Conservation (phyloP, 1,139 yeast species). For the Nadsonia starkeyi-henricii region DNA sequence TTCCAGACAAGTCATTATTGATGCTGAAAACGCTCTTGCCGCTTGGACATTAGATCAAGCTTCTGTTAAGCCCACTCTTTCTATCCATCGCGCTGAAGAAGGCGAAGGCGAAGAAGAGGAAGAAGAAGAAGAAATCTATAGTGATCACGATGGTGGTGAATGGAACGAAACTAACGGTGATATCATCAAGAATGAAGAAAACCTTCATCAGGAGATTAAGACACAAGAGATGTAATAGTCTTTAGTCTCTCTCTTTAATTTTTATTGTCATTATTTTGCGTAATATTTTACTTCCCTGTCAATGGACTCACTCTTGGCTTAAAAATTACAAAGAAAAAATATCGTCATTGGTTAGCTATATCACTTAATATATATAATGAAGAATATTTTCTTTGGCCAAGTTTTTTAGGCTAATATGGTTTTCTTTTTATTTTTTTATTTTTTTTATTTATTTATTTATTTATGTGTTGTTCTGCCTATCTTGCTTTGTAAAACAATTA, state of each 20-base stretch:
- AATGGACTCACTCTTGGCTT: neutral
- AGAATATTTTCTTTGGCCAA: too few species aligned
- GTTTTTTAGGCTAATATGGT: slow-evolving; percentile 6
- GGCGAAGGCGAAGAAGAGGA: slow-evolving; percentile 53
- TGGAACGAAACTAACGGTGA: slow-evolving; percentile 21
- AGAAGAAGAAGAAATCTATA: slow-evolving; percentile 22
- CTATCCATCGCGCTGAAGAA: slow-evolving; percentile 59
- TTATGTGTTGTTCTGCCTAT: slow-evolving; percentile 5
- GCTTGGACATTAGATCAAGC: slow-evolving; percentile 96
- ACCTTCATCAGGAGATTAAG: slow-evolving; percentile 1
- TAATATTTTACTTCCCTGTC: neutral
- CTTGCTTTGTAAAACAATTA: neutral
- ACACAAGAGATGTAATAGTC: neutral
- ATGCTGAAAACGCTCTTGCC: slow-evolving; percentile 90
- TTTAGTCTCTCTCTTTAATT: slow-evolving; percentile 3
- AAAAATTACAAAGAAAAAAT: slow-evolving; percentile 4
- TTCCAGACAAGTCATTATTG: slow-evolving; percentile 92
- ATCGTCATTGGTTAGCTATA: too few species aligned
- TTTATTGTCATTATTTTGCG: slow-evolving; percentile 1
- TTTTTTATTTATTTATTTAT: slow-evolving; percentile 5
- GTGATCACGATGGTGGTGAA: slow-evolving; percentile 34
- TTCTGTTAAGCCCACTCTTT: slow-evolving; percentile 84
- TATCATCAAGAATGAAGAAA: slow-evolving; percentile 9
- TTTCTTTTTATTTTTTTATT: slow-evolving; percentile 2
- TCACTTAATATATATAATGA: too few species aligned